phyloP scores from a whole-genome alignment of 306 rosid species.

The Castanea sativa region DNA sequence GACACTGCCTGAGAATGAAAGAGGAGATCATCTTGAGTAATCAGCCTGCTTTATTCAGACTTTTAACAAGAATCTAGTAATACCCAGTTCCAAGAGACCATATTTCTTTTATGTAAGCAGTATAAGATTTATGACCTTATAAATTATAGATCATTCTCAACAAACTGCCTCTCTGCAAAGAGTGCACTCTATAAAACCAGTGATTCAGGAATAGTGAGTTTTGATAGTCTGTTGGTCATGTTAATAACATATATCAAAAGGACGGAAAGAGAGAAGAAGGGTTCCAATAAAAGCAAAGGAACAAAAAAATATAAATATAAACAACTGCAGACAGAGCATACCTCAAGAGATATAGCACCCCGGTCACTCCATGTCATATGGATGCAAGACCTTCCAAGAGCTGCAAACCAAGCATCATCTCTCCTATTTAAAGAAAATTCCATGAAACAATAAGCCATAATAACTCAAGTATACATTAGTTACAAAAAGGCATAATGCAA shows the following conservation, averaged over 20 bases:
- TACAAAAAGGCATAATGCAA: neutral
- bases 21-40: neutral
- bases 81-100: constrained; percentile 6
- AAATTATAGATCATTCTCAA: too few relatives aligned
- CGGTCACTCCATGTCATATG: constrained; percentile 89
- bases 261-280: neutral
- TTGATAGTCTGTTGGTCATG: constrained; percentile 7
- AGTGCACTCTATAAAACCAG: too few relatives aligned
- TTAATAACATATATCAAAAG: neutral
- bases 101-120: too few relatives aligned
- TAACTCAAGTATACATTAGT: neutral
- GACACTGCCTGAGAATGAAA: neutral
- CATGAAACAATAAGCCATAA: constrained; percentile 10
- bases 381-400: constrained; percentile 84
- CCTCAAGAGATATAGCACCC: constrained; percentile 93
- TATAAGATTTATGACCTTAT: too few relatives aligned
- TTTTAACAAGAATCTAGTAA: neutral
- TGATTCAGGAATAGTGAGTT: neutral
- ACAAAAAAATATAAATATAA: neutral
- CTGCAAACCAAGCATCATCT: constrained; percentile 91
- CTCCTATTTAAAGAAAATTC: constrained; percentile 49
- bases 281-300: neutral
- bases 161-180: too few relatives aligned
- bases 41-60: constrained; percentile 16
- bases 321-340: constrained; percentile 1